These are phyloP conservation scores for Ichthyophthirius multifiliis DNA, from an alignment of 169 alveolate species.

Conservation along the genomic window DNA sequence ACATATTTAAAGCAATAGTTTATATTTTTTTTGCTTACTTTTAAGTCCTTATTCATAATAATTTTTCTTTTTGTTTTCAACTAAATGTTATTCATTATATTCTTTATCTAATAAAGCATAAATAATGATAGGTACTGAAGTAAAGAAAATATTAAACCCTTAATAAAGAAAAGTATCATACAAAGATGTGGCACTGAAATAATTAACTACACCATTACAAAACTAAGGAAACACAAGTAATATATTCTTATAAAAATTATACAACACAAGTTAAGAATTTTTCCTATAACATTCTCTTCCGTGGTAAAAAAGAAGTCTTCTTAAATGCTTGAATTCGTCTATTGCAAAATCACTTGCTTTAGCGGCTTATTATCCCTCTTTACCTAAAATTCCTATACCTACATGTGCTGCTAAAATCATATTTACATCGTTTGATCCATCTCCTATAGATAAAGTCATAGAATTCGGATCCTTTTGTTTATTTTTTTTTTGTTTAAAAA, in stretches of 20 bases:
- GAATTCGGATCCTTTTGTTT: conserved; percentile 31
- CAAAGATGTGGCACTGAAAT: conserved; percentile 16
- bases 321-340: conserved; percentile 54
- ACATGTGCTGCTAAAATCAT: conserved; percentile 85
- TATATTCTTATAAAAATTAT: conserved; percentile 55
- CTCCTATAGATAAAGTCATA: conserved; percentile 83
- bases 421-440: conserved; percentile 84
- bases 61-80: conserved; percentile 39
- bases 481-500: conserved; percentile 60
- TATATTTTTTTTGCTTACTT: background rate
- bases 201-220: conserved; percentile 20
- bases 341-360: conserved; percentile 63
- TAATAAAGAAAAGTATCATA: conserved; percentile 40
- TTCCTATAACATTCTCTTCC: conserved; percentile 64
- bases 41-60: conserved; percentile 47
- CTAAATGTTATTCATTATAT: background rate
- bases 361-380: conserved; percentile 86
- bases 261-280: conserved; percentile 49
- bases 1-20: conserved; percentile 44
- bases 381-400: conserved; percentile 87
- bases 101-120: conserved; percentile 73
- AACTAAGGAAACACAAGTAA: conserved; percentile 28
- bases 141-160: conserved; percentile 61
- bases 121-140: conserved; percentile 72
- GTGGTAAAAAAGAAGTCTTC: conserved; percentile 47